Percentiles rank a stretch among this genome's conserved stretches.
Conservation (phyloP, 2,329 filamentous ascomycete genomes). For the Venturiaceae sp. region DNA sequence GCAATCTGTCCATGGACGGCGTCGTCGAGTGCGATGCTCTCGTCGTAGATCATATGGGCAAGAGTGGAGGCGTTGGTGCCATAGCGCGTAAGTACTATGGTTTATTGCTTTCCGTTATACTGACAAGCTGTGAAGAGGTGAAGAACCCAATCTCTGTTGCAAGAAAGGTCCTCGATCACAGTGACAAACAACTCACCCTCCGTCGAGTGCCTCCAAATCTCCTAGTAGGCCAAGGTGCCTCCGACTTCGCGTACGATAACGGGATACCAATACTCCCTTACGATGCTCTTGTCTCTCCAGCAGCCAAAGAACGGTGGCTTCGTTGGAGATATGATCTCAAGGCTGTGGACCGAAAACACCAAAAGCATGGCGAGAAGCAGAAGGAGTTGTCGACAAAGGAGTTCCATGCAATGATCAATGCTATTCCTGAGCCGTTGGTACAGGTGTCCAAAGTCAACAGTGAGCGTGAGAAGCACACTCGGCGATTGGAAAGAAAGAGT, state of each 20-base stretch:
- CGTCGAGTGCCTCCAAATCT: constrained; percentile 88
- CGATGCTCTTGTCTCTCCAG: constrained; percentile 69
- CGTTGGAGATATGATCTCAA: constrained; percentile 67
- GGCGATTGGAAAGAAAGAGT: constrained; percentile 3
- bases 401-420: not conserved
- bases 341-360: constrained; percentile 39
- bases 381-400: constrained; percentile 14
- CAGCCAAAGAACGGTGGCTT: constrained; percentile 66
- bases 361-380: constrained; percentile 24
- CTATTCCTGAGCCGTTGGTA: not conserved
- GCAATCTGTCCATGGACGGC: constrained; percentile 85
- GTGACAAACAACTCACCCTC: constrained; percentile 67
- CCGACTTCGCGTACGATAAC: constrained; percentile 73
- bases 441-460: not conserved
- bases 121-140: constrained; percentile 52
- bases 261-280: constrained; percentile 65
- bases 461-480: not conserved
- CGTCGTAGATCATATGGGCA: constrained; percentile 80
- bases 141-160: constrained; percentile 88
- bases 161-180: constrained; percentile 69
- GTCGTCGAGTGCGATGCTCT: constrained; percentile 92
- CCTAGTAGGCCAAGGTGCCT: constrained; percentile 76
- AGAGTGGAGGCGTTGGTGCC: constrained; percentile 88
- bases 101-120: not conserved
- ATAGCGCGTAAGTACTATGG: constrained; percentile 60